Base-by-base conservation (phyloP, 768 basidiomycete species). In the Lanmaoa rubissima region DNA sequence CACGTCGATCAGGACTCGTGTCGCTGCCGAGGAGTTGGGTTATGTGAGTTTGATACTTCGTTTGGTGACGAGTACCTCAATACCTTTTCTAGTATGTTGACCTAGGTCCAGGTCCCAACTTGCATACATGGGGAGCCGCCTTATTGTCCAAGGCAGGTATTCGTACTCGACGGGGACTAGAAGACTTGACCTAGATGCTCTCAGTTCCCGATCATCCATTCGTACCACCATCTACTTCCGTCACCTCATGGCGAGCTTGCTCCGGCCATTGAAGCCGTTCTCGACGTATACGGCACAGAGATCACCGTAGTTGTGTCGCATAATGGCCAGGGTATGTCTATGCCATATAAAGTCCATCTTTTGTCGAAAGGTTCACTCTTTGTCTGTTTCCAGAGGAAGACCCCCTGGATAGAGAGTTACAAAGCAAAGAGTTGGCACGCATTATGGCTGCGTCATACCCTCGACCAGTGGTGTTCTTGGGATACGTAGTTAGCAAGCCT, bases 91-190 rank as follows among this genome's bases (percentile, higher is more conserved):
- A 94, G 90, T 84, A 94, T 66, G 88, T 92, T 5, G 94, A 96
- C 65, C 76, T 93, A 14, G 94, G 94, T 2, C 94, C 93, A 4
- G 91, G 91, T 40, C 92, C 92, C 3, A 89, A 91, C 66, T 76
- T 85, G 49, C 92, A 95, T 66, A 95, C 93, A 0, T 95, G 93
- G 93, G 93, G 93, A 47, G 88, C 88, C 28, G 85, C 79, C 6
- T 75, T 95, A 3, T 74, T 95, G 3, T 91, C 90, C 4, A 93
- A 94, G 77, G 90, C 82, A 60, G 11, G 55, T 47, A 16, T 26
- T 10, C 10, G 1, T 53, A 3, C 51, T 46, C 9, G 21, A 28
- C 14, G 21, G 31, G 26, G 28, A 12, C 17, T 11, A 36, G 38
- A 51, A 61, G 42, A 43, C n/a, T 31, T 53, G 40, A 56, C n/a